These are phyloP conservation scores for Pyrenochaeta sp. DNA, from an alignment of 2,329 filamentous ascomycete genomes.

Conservation along the genomic window DNA sequence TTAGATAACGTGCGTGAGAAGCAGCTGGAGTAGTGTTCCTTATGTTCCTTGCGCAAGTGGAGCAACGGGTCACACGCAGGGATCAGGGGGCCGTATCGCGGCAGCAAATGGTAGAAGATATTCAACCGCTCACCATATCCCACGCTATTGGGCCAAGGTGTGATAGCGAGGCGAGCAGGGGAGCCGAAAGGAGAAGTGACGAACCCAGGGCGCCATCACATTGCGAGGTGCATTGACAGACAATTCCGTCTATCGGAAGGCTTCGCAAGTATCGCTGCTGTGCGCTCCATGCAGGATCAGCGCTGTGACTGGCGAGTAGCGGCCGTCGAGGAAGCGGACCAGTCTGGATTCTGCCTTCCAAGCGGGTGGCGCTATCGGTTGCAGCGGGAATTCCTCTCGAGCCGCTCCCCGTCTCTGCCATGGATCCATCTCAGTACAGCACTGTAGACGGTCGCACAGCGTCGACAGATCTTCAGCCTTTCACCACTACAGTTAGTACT, in stretches of 20 bases:
- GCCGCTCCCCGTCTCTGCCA: constrained; percentile 23
- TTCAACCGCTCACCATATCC: constrained; percentile 45
- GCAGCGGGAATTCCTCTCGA: constrained; percentile 41
- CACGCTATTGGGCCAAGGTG: constrained; percentile 51
- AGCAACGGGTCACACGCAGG: constrained; percentile 42
- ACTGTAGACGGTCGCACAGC: constrained; percentile 22
- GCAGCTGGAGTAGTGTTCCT: constrained; percentile 39
- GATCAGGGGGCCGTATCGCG: constrained; percentile 38
- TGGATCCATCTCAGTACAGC: constrained; percentile 7
- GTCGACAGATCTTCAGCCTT: constrained; percentile 1
- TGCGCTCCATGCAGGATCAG: constrained; percentile 32
- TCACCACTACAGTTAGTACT: constrained; percentile 1
- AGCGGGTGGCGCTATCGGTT: constrained; percentile 46
- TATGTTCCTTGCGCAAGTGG: constrained; percentile 43
- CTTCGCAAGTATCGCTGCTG: constrained; percentile 19
- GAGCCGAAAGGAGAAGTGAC: constrained; percentile 30
- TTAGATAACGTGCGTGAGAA: constrained; percentile 39
- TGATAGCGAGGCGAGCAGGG: constrained; percentile 44
- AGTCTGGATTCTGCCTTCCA: constrained; percentile 26
- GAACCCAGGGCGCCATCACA: constrained; percentile 38
- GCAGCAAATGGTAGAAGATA: constrained; percentile 47
- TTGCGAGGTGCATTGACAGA: constrained; percentile 33
- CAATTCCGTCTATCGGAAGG: constrained; percentile 25
- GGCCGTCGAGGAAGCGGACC: constrained; percentile 32
- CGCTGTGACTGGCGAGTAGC: constrained; percentile 39